Percentiles rank a stretch among this genome's conserved stretches.
Conservation (phyloP, 306 rosid species). For the Neltuma alba region DNA sequence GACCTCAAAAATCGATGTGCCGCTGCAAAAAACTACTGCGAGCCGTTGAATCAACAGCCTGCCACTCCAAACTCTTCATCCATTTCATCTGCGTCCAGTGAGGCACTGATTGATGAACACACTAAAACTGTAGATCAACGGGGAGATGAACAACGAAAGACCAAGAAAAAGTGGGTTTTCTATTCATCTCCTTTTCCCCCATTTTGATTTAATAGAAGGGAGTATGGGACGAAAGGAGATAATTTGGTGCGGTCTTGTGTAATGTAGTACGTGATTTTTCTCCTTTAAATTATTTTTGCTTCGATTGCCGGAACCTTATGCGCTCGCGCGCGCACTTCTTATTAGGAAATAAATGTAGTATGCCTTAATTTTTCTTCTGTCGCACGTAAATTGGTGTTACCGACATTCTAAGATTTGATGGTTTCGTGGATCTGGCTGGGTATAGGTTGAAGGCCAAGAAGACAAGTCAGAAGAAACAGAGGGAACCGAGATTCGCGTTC, state of each 20-base stretch:
- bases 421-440: slow-evolving; percentile 30
- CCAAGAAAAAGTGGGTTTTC: slow-evolving; percentile 62
- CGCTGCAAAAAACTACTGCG: slow-evolving; percentile 42
- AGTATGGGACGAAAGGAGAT: slow-evolving; percentile 25
- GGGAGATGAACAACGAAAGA: slow-evolving; percentile 38
- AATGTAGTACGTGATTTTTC: background rate
- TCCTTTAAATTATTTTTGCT: background rate
- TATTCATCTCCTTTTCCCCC: background rate
- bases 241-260: background rate
- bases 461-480: slow-evolving; percentile 73
- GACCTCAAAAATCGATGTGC: slow-evolving; percentile 27
- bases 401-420: slow-evolving; percentile 36
- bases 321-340: no score
- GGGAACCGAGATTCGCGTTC: slow-evolving; percentile 85
- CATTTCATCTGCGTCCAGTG: slow-evolving; percentile 76
- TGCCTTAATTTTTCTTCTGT: background rate
- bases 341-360: background rate
- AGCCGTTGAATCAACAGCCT: slow-evolving; percentile 61
- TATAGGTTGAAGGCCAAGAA: slow-evolving; percentile 74
- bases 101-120: slow-evolving; percentile 62
- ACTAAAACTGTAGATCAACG: slow-evolving; percentile 39
- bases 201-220: background rate
- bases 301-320: background rate
- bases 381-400: slow-evolving; percentile 6
- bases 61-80: slow-evolving; percentile 85